Evolutionary conservation across 768 basidiomycete species (phyloP).

Genomic region (Termitomyces sp.): DNA sequence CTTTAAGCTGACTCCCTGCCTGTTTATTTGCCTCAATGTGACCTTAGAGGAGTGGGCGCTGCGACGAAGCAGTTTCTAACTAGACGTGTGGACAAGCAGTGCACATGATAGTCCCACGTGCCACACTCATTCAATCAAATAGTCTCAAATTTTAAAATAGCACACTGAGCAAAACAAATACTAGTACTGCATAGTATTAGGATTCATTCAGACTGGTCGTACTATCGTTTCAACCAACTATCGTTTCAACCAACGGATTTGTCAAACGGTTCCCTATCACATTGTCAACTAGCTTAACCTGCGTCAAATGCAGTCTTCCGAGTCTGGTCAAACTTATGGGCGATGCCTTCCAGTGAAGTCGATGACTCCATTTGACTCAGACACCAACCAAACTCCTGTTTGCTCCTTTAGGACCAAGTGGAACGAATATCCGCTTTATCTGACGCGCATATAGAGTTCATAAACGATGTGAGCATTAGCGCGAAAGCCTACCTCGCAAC

Average conservation of each 20-base stretch:
- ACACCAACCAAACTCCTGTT: slow-evolving; percentile 1
- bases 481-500: not conserved
- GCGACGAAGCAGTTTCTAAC: too few relatives aligned
- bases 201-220: not conserved
- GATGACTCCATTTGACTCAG: not conserved
- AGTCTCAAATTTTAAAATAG: too few relatives aligned
- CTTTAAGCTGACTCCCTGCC: too few relatives aligned
- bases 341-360: slow-evolving; percentile 46
- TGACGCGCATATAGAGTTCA: slow-evolving; percentile 59
- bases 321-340: slow-evolving; percentile 39
- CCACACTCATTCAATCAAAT: not conserved
- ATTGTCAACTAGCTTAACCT: not conserved
- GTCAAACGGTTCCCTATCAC: not conserved
- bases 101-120: not conserved
- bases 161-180: too few relatives aligned
- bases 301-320: slow-evolving; percentile 5
- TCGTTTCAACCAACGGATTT: too few relatives aligned
- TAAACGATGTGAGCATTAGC: slow-evolving; percentile 49
- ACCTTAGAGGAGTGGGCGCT: too few relatives aligned
- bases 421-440: slow-evolving; percentile 54
- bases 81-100: too few relatives aligned
- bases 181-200: not conserved
- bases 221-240: too few relatives aligned
- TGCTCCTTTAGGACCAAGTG: slow-evolving; percentile 60
- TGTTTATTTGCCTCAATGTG: too few relatives aligned